Evolutionary conservation across 768 basidiomycete species (phyloP).

Genomic region (Postia placenta): DNA sequence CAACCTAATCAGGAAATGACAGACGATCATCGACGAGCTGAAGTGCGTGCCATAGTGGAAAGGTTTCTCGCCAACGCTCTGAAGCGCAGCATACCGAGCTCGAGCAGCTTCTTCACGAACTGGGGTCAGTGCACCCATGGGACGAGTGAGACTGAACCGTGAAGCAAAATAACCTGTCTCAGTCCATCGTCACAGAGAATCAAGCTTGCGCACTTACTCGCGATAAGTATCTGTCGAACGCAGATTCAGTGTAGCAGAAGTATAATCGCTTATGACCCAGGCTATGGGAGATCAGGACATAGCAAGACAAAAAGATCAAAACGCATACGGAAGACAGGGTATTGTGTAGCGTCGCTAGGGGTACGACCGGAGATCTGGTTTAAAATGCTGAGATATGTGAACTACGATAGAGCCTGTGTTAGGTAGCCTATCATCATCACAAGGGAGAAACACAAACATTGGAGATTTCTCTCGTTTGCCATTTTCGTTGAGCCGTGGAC

Average conservation of each 20-base stretch:
- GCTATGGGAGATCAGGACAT: constrained; percentile 36
- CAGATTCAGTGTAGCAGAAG: constrained; percentile 62
- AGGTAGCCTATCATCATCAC: too few relatives aligned
- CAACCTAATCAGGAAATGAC: constrained; percentile 87
- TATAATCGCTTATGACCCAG: constrained; percentile 87
- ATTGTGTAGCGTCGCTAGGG: constrained; percentile 92
- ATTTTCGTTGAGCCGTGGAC: constrained; percentile 66
- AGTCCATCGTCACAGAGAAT: neutral
- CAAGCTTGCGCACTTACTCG: constrained; percentile 58
- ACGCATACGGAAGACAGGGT: constrained; percentile 79
- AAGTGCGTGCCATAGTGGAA: constrained; percentile 96
- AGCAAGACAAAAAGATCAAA: neutral
- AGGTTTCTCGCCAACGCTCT: constrained; percentile 78
- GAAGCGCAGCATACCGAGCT: constrained; percentile 65
- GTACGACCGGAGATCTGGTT: constrained; percentile 93
- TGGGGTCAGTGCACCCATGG: constrained; percentile 86
- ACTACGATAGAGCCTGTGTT: constrained; percentile 56
- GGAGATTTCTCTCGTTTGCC: constrained; percentile 89
- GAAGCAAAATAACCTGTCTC: too few relatives aligned
- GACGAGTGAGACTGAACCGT: constrained; percentile 58
- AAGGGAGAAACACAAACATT: constrained; percentile 69
- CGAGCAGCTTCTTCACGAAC: constrained; percentile 70
- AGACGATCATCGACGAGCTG: constrained; percentile 95
- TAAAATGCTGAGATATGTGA: constrained; percentile 81
- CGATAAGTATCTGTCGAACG: constrained; percentile 56